Evolutionary conservation across 768 basidiomycete genomes (phyloP).

Genomic region (Podaxis pistillaris): DNA sequence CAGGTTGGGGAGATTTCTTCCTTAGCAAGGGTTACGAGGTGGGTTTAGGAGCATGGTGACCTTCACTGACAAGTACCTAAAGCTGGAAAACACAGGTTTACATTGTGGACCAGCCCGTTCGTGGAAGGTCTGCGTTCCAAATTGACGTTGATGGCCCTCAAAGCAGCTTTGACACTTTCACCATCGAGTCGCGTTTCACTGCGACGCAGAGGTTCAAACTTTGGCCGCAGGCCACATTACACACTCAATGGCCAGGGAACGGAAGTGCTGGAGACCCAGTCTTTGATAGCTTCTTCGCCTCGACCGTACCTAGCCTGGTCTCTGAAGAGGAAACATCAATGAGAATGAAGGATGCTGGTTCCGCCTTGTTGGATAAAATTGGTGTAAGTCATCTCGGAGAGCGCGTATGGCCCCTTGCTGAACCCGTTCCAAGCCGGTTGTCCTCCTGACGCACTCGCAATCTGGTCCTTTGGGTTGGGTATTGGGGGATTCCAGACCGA

Average conservation of each 20-base stretch:
- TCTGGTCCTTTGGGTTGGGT: constrained; percentile 49
- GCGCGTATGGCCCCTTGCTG: not conserved
- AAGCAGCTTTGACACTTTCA: constrained; percentile 26
- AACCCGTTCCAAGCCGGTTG: constrained; percentile 32
- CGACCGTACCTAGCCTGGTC: constrained; percentile 37
- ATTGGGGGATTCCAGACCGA: constrained; percentile 44
- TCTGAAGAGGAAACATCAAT: constrained; percentile 35
- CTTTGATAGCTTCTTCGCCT: constrained; percentile 46
- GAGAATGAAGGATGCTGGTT: constrained; percentile 38
- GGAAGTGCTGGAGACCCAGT: constrained; percentile 42
- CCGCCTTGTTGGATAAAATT: constrained; percentile 43
- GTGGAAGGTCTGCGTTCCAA: constrained; percentile 47
- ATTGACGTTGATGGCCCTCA: constrained; percentile 35
- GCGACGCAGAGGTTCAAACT: constrained; percentile 37
- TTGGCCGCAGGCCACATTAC: constrained; percentile 46
- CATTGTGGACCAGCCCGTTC: constrained; percentile 45
- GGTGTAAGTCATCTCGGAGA: constrained; percentile 33
- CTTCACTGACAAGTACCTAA: not conserved
- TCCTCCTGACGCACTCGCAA: constrained; percentile 53
- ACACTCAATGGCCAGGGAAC: constrained; percentile 54
- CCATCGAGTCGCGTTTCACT: constrained; percentile 43
- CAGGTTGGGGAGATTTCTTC: constrained; percentile 56
- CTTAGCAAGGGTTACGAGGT: constrained; percentile 51
- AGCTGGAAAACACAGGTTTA: constrained; percentile 30
- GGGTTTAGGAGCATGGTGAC: not conserved